phyloP scores from a whole-genome alignment of 2,329 filamentous ascomycete genomes.

The Botrytis porri region DNA sequence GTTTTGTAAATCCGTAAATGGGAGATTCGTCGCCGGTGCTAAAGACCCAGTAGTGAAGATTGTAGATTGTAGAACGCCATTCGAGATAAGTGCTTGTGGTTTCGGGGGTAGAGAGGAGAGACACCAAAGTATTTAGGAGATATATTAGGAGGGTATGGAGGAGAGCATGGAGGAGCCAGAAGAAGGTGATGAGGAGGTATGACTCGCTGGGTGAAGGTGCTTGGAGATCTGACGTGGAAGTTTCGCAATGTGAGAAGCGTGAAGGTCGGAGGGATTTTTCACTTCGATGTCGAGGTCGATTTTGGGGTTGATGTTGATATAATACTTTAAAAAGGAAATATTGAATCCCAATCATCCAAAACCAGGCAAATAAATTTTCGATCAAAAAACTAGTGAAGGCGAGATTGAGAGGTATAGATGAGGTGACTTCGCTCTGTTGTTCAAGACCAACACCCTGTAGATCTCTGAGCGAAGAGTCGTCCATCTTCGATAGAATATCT shows the following conservation, averaged over 20 bases:
- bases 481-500: not conserved
- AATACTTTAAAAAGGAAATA: slow-evolving; percentile 3
- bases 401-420: not conserved
- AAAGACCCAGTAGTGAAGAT: slow-evolving; percentile 2
- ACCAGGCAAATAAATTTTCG: not conserved
- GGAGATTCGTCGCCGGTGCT: not conserved
- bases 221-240: not conserved
- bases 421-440: not conserved
- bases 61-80: slow-evolving; percentile 10
- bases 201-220: not conserved
- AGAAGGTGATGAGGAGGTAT: not conserved
- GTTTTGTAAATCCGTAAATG: not conserved
- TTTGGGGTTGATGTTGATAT: not conserved
- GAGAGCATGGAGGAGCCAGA: slow-evolving; percentile 2
- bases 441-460: not conserved
- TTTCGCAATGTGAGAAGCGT: not conserved
- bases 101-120: not conserved
- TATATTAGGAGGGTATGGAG: not conserved
- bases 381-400: not conserved
- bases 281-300: not conserved
- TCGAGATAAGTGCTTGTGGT: not conserved
- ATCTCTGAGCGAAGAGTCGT: not conserved
- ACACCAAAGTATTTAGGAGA: not conserved
- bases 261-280: not conserved
- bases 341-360: slow-evolving; percentile 12